Evolutionary conservation across 495 filamentous ascomycete species (phyloP).

Genomic region (Lepidopterella palustris): DNA sequence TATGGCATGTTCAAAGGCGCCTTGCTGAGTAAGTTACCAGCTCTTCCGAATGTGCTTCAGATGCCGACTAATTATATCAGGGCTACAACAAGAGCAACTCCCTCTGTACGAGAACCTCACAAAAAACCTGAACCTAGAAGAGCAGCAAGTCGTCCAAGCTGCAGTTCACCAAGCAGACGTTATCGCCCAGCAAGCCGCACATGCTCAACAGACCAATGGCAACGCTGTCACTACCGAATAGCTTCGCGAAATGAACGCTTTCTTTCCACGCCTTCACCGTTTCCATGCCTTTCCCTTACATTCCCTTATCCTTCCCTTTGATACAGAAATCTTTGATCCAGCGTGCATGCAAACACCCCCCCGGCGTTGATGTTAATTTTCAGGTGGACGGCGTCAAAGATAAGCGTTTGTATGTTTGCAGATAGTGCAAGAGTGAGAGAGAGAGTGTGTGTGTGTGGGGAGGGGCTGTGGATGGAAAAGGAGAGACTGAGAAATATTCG

Average conservation of each 20-base stretch:
- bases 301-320: background rate
- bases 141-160: slow-evolving; percentile 71
- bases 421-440: background rate
- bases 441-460: background rate
- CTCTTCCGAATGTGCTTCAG: too few relatives aligned
- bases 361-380: slow-evolving; percentile 4
- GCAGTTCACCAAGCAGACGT: slow-evolving; percentile 76
- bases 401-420: background rate
- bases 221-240: background rate
- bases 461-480: background rate
- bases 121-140: slow-evolving; percentile 67
- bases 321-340: background rate
- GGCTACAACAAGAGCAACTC: slow-evolving; percentile 82
- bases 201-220: slow-evolving; percentile 7
- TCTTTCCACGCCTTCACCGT: background rate
- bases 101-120: slow-evolving; percentile 79
- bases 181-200: slow-evolving; percentile 37
- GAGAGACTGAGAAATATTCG: background rate
- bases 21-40: slow-evolving; percentile 69
- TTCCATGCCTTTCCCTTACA: background rate
- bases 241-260: too few relatives aligned
- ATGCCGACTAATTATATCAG: slow-evolving; percentile 45
- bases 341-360: background rate
- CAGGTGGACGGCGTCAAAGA: background rate
- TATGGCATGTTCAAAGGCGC: slow-evolving; percentile 79